Conservation (phyloP, 2,329 filamentous ascomycete genomes). For the Chalaropsis ovoidea region DNA sequence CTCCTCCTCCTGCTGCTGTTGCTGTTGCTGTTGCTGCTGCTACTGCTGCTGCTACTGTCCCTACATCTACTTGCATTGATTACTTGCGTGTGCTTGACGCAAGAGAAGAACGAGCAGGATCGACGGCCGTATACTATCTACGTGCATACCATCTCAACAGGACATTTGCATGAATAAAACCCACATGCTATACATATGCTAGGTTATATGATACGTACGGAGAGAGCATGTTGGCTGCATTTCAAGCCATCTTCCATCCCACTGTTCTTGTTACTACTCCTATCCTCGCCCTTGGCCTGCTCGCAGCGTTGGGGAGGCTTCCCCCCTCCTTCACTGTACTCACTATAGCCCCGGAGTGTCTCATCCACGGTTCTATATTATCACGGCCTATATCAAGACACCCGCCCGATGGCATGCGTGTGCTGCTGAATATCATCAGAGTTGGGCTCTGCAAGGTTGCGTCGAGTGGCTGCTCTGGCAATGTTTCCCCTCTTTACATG, state of each 20-base stretch:
- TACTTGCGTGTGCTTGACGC: constrained; percentile 11
- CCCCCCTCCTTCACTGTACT: not conserved
- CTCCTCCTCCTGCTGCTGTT: not conserved
- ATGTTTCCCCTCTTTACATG: not conserved
- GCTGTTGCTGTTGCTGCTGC: not conserved
- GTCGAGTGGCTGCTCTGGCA: not conserved
- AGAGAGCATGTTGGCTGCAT: not conserved
- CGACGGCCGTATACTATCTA: not conserved
- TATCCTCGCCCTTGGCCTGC: too few relatives aligned
- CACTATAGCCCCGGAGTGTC: not conserved
- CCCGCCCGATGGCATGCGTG: not conserved
- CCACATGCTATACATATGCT: not conserved
- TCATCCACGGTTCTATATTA: not conserved
- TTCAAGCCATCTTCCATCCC: too few relatives aligned
- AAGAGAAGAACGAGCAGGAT: constrained; percentile 7
- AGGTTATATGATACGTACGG: not conserved
- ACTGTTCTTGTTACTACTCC: too few relatives aligned
- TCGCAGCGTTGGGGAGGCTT: not conserved
- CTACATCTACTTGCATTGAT: constrained; percentile 8
- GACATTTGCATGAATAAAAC: not conserved
- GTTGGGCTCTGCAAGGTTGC: not conserved
- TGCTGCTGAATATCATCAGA: not conserved
- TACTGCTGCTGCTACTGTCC: not conserved
- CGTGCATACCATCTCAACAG: not conserved
- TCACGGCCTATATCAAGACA: constrained; percentile 2